phyloP scores from a whole-genome alignment of 768 basidiomycete species.

The Auricularia cornea region DNA sequence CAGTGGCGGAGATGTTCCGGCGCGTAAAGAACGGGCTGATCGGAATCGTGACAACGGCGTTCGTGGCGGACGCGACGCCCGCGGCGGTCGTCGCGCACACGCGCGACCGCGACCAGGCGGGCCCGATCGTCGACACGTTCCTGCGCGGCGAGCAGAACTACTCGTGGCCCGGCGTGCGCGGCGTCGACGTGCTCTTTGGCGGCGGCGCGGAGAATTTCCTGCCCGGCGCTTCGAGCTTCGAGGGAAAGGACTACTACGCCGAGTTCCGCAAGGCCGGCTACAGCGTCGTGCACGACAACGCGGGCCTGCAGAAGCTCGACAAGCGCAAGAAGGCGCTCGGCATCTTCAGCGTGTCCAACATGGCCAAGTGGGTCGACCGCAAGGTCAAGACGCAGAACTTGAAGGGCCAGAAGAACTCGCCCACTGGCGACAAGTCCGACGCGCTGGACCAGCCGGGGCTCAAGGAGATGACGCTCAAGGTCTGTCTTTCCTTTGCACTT shows the following conservation, averaged over 20 bases:
- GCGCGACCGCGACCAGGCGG: constrained; percentile 19
- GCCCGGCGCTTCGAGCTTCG: constrained; percentile 14
- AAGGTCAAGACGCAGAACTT: constrained; percentile 23
- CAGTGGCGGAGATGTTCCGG: constrained; percentile 23
- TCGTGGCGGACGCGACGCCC: constrained; percentile 29
- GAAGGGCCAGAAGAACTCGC: constrained; percentile 4
- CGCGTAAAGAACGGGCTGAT: constrained; percentile 23
- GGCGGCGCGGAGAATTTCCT: constrained; percentile 27
- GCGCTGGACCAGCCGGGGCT: constrained; percentile 27
- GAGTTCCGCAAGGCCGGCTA: constrained; percentile 18
- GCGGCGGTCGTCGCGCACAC: constrained; percentile 24
- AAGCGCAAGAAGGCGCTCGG: constrained; percentile 24
- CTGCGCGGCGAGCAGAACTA: constrained; percentile 23
- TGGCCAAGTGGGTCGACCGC: constrained; percentile 31
- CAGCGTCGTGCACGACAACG: constrained; percentile 23
- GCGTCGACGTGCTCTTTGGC: constrained; percentile 21
- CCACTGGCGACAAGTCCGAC: not conserved
- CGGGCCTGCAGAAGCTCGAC: constrained; percentile 19
- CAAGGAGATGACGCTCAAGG: constrained; percentile 31
- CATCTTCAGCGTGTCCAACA: constrained; percentile 23
- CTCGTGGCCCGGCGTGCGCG: constrained; percentile 26
- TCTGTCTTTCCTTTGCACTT: too few species aligned
- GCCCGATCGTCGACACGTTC: constrained; percentile 24
- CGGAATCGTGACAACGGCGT: constrained; percentile 30
- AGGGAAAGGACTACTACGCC: constrained; percentile 17